These are phyloP conservation scores for Phaseolus coccineus DNA, from an alignment of 331 rosid genomes.

Conservation along the genomic window DNA sequence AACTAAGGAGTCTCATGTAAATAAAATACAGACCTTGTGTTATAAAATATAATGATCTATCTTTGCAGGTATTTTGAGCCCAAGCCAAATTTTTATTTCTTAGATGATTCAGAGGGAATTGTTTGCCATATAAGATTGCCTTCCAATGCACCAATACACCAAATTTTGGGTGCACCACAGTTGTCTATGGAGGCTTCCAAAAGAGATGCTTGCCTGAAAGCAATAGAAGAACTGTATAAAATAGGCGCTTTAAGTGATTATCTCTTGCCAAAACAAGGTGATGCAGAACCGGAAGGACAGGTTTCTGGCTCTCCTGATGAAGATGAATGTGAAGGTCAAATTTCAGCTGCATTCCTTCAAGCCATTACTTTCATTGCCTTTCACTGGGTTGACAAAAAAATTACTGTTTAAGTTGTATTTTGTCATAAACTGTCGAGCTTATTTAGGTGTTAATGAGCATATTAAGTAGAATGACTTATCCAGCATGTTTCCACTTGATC, in stretches of 20 bases:
- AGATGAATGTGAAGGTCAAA: constrained; percentile 69
- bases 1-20: constrained; percentile 34
- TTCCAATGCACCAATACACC: constrained; percentile 81
- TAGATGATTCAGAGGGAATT: constrained; percentile 77
- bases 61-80: constrained; percentile 86
- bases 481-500: background rate
- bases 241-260: constrained; percentile 77
- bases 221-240: constrained; percentile 84
- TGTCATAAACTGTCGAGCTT: constrained; percentile 18
- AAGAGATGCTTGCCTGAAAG: constrained; percentile 84
- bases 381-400: constrained; percentile 10
- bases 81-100: constrained; percentile 72
- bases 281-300: constrained; percentile 49
- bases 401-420: constrained; percentile 29
- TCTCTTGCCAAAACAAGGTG: constrained; percentile 76
- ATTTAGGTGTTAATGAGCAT: constrained; percentile 19
- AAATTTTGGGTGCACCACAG: constrained; percentile 67
- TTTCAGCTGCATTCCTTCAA: constrained; percentile 34
- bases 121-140: constrained; percentile 79
- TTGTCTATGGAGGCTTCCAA: constrained; percentile 76
- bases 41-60: constrained; percentile 41
- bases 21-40: constrained; percentile 25
- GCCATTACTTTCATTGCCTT: constrained; percentile 41
- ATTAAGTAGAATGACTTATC: constrained; percentile 20
- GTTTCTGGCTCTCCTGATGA: constrained; percentile 60